These are phyloP conservation scores for Rutstroemia sp. DNA, from an alignment of 2,329 filamentous ascomycete species.

Conservation along the genomic window DNA sequence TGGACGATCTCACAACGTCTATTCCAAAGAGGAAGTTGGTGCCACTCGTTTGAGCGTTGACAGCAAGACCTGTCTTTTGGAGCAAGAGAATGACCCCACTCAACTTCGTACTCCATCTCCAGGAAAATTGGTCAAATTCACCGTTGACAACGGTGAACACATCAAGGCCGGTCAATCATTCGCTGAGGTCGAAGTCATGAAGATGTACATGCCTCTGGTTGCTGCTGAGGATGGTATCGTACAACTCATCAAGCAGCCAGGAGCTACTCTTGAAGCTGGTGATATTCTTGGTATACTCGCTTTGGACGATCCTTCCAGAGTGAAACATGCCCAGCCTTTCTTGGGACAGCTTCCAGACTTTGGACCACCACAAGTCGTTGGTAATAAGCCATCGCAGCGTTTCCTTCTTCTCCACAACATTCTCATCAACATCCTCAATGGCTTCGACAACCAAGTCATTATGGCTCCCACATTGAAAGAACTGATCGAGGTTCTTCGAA, in stretches of 20 bases:
- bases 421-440: conserved; percentile 79
- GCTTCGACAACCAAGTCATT: conserved; percentile 96
- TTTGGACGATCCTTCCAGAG: conserved; percentile 87
- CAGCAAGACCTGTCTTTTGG: conserved; percentile 93
- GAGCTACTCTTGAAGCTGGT: conserved; percentile 93
- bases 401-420: conserved; percentile 72
- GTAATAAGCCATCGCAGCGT: conserved; percentile 84
- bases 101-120: conserved; percentile 91
- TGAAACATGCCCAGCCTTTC: conserved; percentile 95
- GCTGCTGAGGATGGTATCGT: conserved; percentile 93
- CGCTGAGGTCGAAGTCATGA: conserved; percentile 99
- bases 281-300: conserved; percentile 97
- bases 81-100: conserved; percentile 98
- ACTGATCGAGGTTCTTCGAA: conserved; percentile 80
- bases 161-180: conserved; percentile 87
- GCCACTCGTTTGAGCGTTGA: conserved; percentile 94
- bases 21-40: conserved; percentile 99
- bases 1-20: conserved; percentile 93
- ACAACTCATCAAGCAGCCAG: conserved; percentile 97
- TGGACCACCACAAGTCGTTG: conserved; percentile 78
- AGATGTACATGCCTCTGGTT: conserved; percentile 99
- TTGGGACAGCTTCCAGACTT: conserved; percentile 82
- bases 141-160: conserved; percentile 90
- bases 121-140: conserved; percentile 97
- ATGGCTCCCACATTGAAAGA: conserved; percentile 84